phyloP scores from a whole-genome alignment of 352 stramenopile species.

The Globisporangium alternatum region DNA sequence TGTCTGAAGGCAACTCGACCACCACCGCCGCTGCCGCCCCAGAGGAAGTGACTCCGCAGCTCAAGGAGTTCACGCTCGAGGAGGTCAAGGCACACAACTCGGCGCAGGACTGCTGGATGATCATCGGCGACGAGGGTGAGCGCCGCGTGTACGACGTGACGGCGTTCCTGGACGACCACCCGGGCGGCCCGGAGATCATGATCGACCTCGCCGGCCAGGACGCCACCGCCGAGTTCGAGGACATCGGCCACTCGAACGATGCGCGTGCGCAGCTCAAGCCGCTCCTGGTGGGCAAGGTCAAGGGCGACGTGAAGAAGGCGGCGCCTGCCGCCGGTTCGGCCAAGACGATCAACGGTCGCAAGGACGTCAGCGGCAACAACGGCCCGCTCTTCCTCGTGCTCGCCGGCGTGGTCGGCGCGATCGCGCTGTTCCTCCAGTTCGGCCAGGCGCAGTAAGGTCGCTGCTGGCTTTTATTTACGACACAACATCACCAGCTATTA shows the following conservation, averaged over 20 bases:
- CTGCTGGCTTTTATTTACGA: constrained; percentile 12
- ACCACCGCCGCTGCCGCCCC: neutral
- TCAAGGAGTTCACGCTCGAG: constrained; percentile 90
- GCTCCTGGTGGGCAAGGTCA: constrained; percentile 91
- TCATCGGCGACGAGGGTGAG: constrained; percentile 65
- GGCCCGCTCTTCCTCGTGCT: constrained; percentile 51
- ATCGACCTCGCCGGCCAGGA: constrained; percentile 93
- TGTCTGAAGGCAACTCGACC: neutral
- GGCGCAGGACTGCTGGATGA: constrained; percentile 84
- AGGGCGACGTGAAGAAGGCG: constrained; percentile 61
- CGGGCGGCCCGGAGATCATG: constrained; percentile 97
- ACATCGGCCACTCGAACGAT: constrained; percentile 98
- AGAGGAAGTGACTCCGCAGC: neutral
- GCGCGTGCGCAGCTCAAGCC: constrained; percentile 92
- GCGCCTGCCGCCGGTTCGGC: constrained; percentile 14
- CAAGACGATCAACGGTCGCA: constrained; percentile 40
- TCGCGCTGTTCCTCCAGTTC: constrained; percentile 69
- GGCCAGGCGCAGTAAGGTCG: constrained; percentile 16
- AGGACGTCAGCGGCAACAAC: constrained; percentile 64
- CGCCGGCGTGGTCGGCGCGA: constrained; percentile 38
- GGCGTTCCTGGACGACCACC: constrained; percentile 98
- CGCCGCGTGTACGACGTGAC: constrained; percentile 98
- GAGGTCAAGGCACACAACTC: constrained; percentile 90
- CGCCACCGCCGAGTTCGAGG: constrained; percentile 93
- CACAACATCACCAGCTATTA: constrained; percentile 3